Conservation (phyloP, 306 rosid genomes). For the Heteromeles arbutifolia region DNA sequence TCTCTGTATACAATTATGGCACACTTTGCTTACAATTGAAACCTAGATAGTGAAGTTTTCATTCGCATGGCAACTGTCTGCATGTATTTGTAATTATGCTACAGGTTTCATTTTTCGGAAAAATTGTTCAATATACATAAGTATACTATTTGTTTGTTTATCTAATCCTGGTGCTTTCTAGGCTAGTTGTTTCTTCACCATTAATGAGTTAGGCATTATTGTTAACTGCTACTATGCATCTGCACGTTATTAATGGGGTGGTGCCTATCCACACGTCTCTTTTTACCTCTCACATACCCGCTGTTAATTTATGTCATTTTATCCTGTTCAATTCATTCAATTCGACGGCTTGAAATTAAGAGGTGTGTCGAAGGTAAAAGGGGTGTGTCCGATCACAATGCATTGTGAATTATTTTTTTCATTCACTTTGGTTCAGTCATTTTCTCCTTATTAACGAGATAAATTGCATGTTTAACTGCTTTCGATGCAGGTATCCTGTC, state of each 20-base stretch:
- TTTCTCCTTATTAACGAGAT: background rate
- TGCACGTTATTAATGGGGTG: too few relatives aligned
- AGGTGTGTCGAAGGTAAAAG: too few relatives aligned
- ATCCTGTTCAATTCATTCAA: too few relatives aligned
- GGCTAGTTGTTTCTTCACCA: background rate
- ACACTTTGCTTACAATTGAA: background rate
- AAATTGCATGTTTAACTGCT: background rate
- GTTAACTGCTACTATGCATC: background rate
- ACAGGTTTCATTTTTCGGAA: background rate
- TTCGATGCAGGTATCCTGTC: slow-evolving; percentile 2
- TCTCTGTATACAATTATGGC: background rate
- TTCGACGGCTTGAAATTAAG: too few relatives aligned
- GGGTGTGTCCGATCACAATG: background rate
- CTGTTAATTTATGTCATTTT: too few relatives aligned
- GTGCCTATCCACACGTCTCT: too few relatives aligned
- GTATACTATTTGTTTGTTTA: background rate
- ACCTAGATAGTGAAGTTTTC: background rate
- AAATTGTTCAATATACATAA: background rate
- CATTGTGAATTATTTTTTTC: background rate
- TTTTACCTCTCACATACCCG: too few relatives aligned
- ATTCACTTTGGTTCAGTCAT: background rate
- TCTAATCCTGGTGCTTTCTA: background rate
- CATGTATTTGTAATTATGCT: background rate
- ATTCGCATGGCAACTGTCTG: background rate
- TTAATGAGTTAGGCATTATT: background rate